Base-by-base conservation (phyloP, 1,139 yeast genomes). In the Kurtzmaniella quercitrusa region DNA sequence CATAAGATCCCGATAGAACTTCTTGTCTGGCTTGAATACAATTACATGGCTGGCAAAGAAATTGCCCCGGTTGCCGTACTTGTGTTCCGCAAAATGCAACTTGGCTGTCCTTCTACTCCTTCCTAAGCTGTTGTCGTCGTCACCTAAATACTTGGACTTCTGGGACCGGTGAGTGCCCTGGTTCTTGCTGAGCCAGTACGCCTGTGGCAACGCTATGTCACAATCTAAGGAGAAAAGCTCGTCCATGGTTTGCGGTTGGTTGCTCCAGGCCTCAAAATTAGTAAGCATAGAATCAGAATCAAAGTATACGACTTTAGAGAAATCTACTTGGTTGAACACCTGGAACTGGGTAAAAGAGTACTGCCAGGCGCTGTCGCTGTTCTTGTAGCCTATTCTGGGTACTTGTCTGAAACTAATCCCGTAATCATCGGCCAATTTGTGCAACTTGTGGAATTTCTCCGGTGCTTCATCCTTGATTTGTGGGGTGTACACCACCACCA, bases 311-410 rank as follows among this genome's bases (percentile, higher is more conserved):
- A 69, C 48, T 29, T 68, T 50, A 36, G 64, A 68, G 41, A 68
- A 82, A 37, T 77, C 71, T 1, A 67, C 63, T 50, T 71, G 70
- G 46, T 71, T 68, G 54, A 81, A 81, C 0, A 78, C 69, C 48
- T 73, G 68, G 34, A 81, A 60, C 51, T 81, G 81, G 0, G 85
- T 79, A 49, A 77, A 74, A 40, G 82, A 75, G 9, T 72, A 65
- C 2, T 64, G 53, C 85, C 85, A 81, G 36, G 66, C 57, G 3
- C 62, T 51, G 14, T 37, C 34, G 12, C 14, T n/a, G 17, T 56
- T 53, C 19, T 52, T 61, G 18, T 14, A 14, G 16, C 18, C 36
- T 4, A 31, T 12, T 14, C 36, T n/a, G 19, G 53, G 46, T 18
- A 48, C 51, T 10, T 44, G 48, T 34, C 50, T 51, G 42, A 68